These are phyloP conservation scores for Penicillium waksmanii DNA, from an alignment of 495 filamentous ascomycete species.

Conservation along the genomic window DNA sequence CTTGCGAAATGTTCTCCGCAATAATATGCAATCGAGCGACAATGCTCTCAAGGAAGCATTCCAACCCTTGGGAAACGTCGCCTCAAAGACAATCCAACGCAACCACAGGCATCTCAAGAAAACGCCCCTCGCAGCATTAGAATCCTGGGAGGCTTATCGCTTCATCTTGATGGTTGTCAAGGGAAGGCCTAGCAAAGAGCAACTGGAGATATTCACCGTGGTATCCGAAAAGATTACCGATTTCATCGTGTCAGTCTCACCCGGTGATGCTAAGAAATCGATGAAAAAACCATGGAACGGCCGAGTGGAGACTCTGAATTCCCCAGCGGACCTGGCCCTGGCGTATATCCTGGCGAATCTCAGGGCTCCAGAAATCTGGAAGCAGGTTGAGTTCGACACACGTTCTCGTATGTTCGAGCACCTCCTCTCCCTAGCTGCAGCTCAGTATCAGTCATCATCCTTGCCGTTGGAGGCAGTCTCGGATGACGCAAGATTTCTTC, in stretches of 20 bases:
- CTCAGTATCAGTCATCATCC: slow-evolving; percentile 35
- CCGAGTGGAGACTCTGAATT: slow-evolving; percentile 39
- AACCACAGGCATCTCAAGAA: slow-evolving; percentile 36
- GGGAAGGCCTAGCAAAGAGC: slow-evolving; percentile 23
- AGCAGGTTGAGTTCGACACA: slow-evolving; percentile 28
- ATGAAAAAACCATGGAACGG: slow-evolving; percentile 46
- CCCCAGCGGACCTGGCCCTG: slow-evolving; percentile 34
- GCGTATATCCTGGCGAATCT: slow-evolving; percentile 44
- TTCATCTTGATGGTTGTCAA: slow-evolving; percentile 36
- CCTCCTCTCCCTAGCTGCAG: slow-evolving; percentile 42
- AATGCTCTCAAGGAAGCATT: slow-evolving; percentile 22
- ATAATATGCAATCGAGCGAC: slow-evolving; percentile 30
- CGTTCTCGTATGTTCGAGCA: slow-evolving; percentile 39
- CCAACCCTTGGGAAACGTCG: slow-evolving; percentile 27
- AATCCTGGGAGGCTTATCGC: slow-evolving; percentile 48
- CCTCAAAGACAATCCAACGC: slow-evolving; percentile 37
- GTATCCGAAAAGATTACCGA: slow-evolving; percentile 34
- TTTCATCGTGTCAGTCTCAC: slow-evolving; percentile 34
- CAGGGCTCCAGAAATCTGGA: slow-evolving; percentile 39
- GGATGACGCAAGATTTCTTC: slow-evolving; percentile 39
- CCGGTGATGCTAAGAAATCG: slow-evolving; percentile 32
- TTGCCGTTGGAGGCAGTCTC: slow-evolving; percentile 35
- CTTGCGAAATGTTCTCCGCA: slow-evolving; percentile 39
- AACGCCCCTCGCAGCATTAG: slow-evolving; percentile 31
- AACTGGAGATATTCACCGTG: slow-evolving; percentile 28